Conservation (phyloP, 1,139 yeast species). For the Sugiyamaella castrensis region DNA sequence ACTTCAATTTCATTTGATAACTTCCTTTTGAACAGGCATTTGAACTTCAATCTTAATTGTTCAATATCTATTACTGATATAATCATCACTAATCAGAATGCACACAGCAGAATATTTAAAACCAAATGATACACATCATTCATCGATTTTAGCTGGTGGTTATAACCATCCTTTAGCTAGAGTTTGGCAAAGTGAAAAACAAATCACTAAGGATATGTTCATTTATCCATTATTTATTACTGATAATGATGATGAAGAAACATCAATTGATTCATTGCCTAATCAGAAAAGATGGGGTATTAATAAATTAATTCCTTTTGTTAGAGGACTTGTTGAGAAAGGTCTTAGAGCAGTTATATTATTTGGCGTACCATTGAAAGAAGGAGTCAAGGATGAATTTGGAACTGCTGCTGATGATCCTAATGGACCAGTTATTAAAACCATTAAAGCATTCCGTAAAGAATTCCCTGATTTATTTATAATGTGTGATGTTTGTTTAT, state of each 20-base stretch:
- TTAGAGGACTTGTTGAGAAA: constrained; percentile 64
- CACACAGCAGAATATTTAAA: constrained; percentile 23
- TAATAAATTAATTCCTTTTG: constrained; percentile 72
- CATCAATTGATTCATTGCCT: constrained; percentile 72
- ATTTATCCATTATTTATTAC: constrained; percentile 89
- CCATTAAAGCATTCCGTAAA: constrained; percentile 60
- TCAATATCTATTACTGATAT: no score
- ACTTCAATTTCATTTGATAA: no score
- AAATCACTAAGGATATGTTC: constrained; percentile 79
- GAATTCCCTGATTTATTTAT: constrained; percentile 80
- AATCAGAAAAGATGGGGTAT: constrained; percentile 85
- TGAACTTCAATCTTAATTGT: no score
- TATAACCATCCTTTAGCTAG: constrained; percentile 87
- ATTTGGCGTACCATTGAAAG: constrained; percentile 84
- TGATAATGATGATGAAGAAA: constrained; percentile 79
- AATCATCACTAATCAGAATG: not conserved
- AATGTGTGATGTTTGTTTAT: constrained; percentile 92
- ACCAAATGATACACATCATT: constrained; percentile 52
- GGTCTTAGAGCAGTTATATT: constrained; percentile 84
- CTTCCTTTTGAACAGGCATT: no score
- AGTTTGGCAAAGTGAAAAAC: constrained; percentile 88
- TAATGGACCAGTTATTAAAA: constrained; percentile 85
- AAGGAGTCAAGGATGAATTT: constrained; percentile 68
- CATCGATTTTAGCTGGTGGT: constrained; percentile 90
- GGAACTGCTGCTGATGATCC: constrained; percentile 97